Percentiles rank a stretch among this genome's conserved stretches.
These are phyloP conservation scores for Fusarium torreyae DNA, from an alignment of 2,329 filamentous ascomycete genomes.

Conservation along the genomic window DNA sequence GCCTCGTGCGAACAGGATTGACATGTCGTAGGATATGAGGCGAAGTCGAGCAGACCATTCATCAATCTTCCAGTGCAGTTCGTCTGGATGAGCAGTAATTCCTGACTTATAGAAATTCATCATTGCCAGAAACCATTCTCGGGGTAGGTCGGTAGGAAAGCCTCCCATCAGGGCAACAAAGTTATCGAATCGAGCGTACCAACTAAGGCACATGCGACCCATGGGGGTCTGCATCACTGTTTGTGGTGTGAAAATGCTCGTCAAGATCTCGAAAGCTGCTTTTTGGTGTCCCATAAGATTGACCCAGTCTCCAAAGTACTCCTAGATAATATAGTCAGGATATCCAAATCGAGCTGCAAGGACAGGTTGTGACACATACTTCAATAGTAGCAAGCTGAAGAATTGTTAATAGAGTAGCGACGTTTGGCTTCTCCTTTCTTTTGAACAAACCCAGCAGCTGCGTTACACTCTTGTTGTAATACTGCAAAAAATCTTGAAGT, in stretches of 20 bases:
- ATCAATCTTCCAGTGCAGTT: constrained; percentile 77
- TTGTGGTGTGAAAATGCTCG: constrained; percentile 82
- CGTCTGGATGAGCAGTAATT: constrained; percentile 70
- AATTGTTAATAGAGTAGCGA: constrained; percentile 87
- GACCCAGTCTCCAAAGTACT: constrained; percentile 95
- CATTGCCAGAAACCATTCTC: constrained; percentile 82
- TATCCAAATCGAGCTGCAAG: constrained; percentile 30
- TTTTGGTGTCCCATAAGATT: constrained; percentile 94
- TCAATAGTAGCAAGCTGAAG: constrained; percentile 94
- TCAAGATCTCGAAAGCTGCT: constrained; percentile 87
- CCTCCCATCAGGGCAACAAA: constrained; percentile 87
- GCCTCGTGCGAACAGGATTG: constrained; percentile 80
- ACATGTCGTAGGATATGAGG: constrained; percentile 84
- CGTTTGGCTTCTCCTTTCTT: constrained; percentile 77
- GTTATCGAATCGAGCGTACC: constrained; percentile 92
- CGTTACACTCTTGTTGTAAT: constrained; percentile 90
- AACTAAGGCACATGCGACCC: constrained; percentile 82
- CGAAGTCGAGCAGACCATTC: constrained; percentile 76
- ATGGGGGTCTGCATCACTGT: constrained; percentile 79
- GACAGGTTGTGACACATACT: constrained; percentile 62
- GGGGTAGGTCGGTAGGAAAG: constrained; percentile 79
- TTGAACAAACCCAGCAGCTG: constrained; percentile 80
- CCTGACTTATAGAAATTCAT: constrained; percentile 75
- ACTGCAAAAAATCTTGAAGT: constrained; percentile 86
- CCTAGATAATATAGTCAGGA: constrained; percentile 66